Conservation (phyloP, 495 filamentous ascomycete species). For the Podospora comata region DNA sequence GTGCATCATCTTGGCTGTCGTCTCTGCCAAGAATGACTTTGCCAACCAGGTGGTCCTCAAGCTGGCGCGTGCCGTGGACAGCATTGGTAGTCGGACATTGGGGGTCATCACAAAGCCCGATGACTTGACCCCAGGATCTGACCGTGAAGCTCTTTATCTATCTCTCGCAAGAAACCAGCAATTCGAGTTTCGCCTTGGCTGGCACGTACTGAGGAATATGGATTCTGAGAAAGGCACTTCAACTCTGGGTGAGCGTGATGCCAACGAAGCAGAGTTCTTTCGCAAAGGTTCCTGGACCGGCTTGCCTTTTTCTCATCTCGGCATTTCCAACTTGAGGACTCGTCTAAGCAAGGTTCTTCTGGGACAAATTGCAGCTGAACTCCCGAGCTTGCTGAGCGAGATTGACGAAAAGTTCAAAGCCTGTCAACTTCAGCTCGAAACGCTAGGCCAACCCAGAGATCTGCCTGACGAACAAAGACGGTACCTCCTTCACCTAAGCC, state of each 20-base stretch:
- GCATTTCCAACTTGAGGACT: conserved; percentile 48
- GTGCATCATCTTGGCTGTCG: conserved; percentile 63
- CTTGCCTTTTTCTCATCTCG: conserved; percentile 29
- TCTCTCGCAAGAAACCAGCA: conserved; percentile 59
- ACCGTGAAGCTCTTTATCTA: conserved; percentile 51
- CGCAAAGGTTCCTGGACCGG: conserved; percentile 40
- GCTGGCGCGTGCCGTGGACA: conserved; percentile 70
- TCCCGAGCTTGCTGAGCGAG: conserved; percentile 59
- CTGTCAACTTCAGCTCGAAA: conserved; percentile 35
- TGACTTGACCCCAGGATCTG: conserved; percentile 46
- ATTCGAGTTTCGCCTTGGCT: conserved; percentile 60
- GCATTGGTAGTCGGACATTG: conserved; percentile 69
- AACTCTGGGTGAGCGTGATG: conserved; percentile 40
- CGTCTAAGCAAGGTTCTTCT: conserved; percentile 58
- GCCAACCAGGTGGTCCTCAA: conserved; percentile 63
- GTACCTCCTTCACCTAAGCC: conserved; percentile 53
- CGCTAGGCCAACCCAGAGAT: conserved; percentile 50
- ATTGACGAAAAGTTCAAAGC: conserved; percentile 43
- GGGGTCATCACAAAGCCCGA: conserved; percentile 89
- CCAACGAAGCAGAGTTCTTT: conserved; percentile 44
- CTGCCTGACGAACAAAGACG: conserved; percentile 45
- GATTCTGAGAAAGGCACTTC: conserved; percentile 46
- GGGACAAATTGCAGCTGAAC: conserved; percentile 52
- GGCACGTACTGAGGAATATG: conserved; percentile 68
- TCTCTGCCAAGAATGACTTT: conserved; percentile 63